phyloP scores from a whole-genome alignment of 1,284 basidiomycete species.

The Trametes versicolor region DNA sequence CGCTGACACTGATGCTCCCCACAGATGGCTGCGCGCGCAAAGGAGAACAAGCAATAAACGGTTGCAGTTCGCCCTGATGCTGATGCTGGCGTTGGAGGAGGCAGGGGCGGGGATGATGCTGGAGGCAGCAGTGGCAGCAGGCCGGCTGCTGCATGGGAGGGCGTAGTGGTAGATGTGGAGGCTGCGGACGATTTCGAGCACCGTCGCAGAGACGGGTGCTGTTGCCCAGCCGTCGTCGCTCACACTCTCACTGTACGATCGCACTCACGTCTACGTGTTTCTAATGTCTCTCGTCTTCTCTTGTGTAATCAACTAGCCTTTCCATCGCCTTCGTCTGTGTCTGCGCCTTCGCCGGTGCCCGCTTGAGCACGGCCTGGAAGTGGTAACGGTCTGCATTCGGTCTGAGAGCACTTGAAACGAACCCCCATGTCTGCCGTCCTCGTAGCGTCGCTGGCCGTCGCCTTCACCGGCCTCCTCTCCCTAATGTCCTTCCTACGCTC shows the following conservation, averaged over 20 bases:
- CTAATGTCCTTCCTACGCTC: conserved; percentile 1
- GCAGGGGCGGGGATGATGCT: background rate
- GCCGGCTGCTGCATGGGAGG: background rate
- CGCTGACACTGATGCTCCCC: conserved; percentile 7
- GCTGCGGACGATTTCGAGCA: conserved; percentile 2
- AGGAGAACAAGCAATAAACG: conserved; percentile 41
- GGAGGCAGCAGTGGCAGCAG: background rate
- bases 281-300: conserved; percentile 30
- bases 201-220: conserved; percentile 7
- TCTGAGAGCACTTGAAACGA: background rate
- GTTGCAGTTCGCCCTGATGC: background rate
- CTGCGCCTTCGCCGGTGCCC: too few relatives aligned
- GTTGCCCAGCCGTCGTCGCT: conserved; percentile 1
- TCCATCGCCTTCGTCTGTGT: background rate
- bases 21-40: conserved; percentile 66
- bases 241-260: conserved; percentile 31
- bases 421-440: conserved; percentile 6
- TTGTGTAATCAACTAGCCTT: conserved; percentile 29
- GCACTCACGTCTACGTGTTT: conserved; percentile 33
- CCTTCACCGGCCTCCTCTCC: background rate
- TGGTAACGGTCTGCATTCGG: background rate
- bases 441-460: conserved; percentile 11
- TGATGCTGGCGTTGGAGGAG: background rate
- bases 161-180: conserved; percentile 10
- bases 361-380: background rate